Base-by-base conservation (phyloP, 2,329 filamentous ascomycete genomes). In the Trichoderma sp. region DNA sequence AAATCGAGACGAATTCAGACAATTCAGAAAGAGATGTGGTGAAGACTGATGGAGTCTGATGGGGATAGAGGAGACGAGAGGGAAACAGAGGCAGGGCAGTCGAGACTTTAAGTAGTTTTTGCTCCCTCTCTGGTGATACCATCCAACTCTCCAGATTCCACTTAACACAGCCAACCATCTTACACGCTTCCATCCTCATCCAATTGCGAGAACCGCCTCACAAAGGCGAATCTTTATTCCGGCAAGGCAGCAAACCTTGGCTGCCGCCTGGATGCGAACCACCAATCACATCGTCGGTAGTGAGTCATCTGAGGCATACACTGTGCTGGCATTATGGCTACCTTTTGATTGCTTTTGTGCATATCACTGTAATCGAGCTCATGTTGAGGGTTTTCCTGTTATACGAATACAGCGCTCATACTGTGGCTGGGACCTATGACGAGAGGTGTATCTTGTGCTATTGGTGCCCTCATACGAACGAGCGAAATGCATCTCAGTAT, bases 141-240 rank as follows among this genome's bases (percentile, higher is more conserved):
- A 24, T 33, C 29, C 27, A 2, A n/a, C 16, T 31, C 27, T 1
- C 29, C 19, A 19, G 16, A 29, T 19, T n/a, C 53, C 53, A 56
- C 53, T 56, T 31, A 19, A 11, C 21, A 33, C 33, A 65, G 49
- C 62, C 62, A 65, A 57, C 62, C 62, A 65, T 65, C 62, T 65
- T 65, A 57, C 62, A 65, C 62, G 31, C 14, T 24, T 13, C 19
- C 5, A 56, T 33, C 27, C 10, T 16, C 27, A n/a, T 33, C 53
- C 21, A 29, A 55, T 55, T 27, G 52, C 52, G 24, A 16, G 24
- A 27, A 29, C 10, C 1, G 24, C 24, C 13, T 55, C 52, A 29
- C 13, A 16, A 16, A 29, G 53, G 53, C 27, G 53, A 56, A 56
- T 56, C 53, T n/a, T 56, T 56, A 7, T 31, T 56, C 53, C 53